phyloP scores from a whole-genome alignment of 495 filamentous ascomycete genomes.

The Pyronema domesticum region DNA sequence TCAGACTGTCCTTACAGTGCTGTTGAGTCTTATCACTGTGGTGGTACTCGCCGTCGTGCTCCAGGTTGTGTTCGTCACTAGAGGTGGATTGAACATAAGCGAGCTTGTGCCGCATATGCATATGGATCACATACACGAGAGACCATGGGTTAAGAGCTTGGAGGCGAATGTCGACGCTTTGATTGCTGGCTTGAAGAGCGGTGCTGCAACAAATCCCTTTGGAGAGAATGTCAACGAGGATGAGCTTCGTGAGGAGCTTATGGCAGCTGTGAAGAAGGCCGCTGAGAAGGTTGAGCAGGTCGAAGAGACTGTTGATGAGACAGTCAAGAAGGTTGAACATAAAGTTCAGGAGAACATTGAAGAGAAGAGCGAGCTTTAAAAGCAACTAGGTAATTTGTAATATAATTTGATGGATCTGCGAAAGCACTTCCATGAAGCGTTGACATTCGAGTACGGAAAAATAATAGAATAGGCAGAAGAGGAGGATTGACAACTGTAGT shows the following conservation, averaged over 20 bases:
- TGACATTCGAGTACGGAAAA: too few species aligned
- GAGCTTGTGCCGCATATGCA: neutral
- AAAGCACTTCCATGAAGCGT: too few species aligned
- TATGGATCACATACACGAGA: too few species aligned
- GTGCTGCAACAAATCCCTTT: neutral
- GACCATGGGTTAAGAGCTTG: neutral
- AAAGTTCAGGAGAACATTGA: too few species aligned
- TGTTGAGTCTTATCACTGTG: constrained; percentile 16
- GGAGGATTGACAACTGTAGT: too few species aligned
- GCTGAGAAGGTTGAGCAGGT: too few species aligned
- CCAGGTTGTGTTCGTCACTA: constrained; percentile 20
- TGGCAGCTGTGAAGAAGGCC: neutral
- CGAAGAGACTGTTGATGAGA: too few species aligned
- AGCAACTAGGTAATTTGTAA: too few species aligned
- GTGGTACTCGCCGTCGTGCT: constrained; percentile 15
- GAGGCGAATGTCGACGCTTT: constrained; percentile 1
- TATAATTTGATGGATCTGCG: too few species aligned
- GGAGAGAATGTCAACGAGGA: neutral
- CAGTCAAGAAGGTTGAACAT: too few species aligned
- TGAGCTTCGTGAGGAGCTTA: neutral
- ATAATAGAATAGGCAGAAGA: too few species aligned
- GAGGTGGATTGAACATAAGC: constrained; percentile 10
- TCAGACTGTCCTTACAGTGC: constrained; percentile 16
- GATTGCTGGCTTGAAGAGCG: constrained; percentile 1
- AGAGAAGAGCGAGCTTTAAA: too few species aligned